Percentiles rank a stretch among this genome's conserved stretches.
Evolutionary conservation across 2,329 filamentous ascomycete genomes (phyloP).

Genomic region (Daldinia sp.): DNA sequence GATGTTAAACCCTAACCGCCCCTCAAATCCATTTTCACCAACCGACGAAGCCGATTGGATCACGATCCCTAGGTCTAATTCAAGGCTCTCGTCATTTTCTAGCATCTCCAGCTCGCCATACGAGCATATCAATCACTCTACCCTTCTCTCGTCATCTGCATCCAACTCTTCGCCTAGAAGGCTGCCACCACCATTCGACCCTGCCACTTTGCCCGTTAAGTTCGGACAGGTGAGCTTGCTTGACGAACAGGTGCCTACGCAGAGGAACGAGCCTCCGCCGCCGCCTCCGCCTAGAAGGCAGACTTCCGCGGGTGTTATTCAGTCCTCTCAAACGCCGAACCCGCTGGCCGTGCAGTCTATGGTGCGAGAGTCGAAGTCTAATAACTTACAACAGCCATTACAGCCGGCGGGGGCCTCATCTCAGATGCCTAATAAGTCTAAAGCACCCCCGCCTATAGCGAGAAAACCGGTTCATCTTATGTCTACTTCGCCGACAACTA

Average conservation of each 20-base stretch:
- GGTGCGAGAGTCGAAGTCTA: slow-evolving; percentile 29
- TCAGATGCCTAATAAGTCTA: slow-evolving; percentile 39
- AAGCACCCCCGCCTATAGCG: slow-evolving; percentile 58
- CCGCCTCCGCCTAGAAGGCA: slow-evolving; percentile 52
- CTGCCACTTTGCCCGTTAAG: slow-evolving; percentile 56
- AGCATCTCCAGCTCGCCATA: slow-evolving; percentile 68
- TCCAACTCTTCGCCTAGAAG: slow-evolving; percentile 58
- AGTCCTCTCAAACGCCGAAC: slow-evolving; percentile 30
- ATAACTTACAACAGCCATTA: slow-evolving; percentile 23
- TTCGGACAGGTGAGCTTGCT: slow-evolving; percentile 54
- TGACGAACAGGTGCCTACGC: slow-evolving; percentile 49
- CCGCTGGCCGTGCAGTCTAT: slow-evolving; percentile 51
- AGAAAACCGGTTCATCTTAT: slow-evolving; percentile 68
- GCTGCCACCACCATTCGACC: slow-evolving; percentile 60
- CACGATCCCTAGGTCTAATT: slow-evolving; percentile 63
- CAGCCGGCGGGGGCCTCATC: slow-evolving; percentile 38
- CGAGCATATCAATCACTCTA: slow-evolving; percentile 64
- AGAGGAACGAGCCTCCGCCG: slow-evolving; percentile 51
- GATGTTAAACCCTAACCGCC: slow-evolving; percentile 75
- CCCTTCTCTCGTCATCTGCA: slow-evolving; percentile 54
- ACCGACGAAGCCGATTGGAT: slow-evolving; percentile 88
- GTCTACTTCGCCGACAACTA: slow-evolving; percentile 45
- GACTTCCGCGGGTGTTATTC: slow-evolving; percentile 34
- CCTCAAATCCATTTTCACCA: slow-evolving; percentile 81
- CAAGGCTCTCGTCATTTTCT: slow-evolving; percentile 61